These are phyloP conservation scores for Rubia yunnanensis DNA, from an alignment of 257 asterid genomes.

Conservation along the genomic window DNA sequence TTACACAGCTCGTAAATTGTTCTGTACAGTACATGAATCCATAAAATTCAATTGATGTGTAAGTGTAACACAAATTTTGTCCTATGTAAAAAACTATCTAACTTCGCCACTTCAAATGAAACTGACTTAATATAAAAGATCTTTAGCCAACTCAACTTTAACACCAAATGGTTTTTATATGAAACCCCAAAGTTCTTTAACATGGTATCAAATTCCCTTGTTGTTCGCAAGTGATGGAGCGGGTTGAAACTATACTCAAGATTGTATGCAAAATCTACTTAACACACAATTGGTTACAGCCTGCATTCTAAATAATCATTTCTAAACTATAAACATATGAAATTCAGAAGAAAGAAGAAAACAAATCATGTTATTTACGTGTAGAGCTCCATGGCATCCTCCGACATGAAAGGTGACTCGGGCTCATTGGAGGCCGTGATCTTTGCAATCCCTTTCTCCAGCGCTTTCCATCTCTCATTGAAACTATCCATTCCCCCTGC, in stretches of 20 bases:
- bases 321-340: not conserved
- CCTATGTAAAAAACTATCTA: too few relatives aligned
- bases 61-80: not conserved
- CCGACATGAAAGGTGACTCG: slow-evolving; percentile 74
- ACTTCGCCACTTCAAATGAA: not conserved
- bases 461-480: slow-evolving; percentile 63
- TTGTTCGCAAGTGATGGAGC: too few relatives aligned
- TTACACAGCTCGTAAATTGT: not conserved
- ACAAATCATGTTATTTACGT: slow-evolving; percentile 39
- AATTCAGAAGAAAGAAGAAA: not conserved
- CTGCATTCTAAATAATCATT: not conserved
- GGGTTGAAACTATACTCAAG: too few relatives aligned
- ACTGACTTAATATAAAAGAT: not conserved
- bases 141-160: not conserved
- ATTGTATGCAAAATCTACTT: too few relatives aligned
- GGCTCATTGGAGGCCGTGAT: slow-evolving; percentile 71
- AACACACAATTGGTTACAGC: too few relatives aligned
- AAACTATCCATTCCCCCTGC: not conserved
- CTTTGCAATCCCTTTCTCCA: slow-evolving; percentile 81
- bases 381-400: slow-evolving; percentile 80
- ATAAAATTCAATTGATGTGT: slow-evolving; percentile 11
- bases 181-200: not conserved
- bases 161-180: not conserved
- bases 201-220: not conserved
- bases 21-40: slow-evolving; percentile 22